These are phyloP conservation scores for Hirschfeldia incana DNA, from an alignment of 345 rosid species.

Conservation along the genomic window DNA sequence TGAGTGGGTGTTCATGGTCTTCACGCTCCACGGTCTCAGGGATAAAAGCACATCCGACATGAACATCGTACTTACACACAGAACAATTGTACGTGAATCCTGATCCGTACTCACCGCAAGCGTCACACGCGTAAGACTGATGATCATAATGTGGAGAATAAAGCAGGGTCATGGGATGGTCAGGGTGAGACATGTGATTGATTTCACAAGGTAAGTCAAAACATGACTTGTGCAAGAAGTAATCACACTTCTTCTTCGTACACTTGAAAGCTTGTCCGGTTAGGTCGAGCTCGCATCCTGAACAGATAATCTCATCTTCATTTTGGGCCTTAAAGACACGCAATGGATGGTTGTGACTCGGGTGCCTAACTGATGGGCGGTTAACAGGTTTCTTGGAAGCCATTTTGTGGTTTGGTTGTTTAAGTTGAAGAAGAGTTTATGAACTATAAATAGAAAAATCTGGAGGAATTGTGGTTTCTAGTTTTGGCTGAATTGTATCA, in stretches of 20 bases:
- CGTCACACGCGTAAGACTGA: constrained; percentile 21
- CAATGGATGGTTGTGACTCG: background rate
- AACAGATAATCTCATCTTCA: background rate
- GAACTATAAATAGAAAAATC: background rate
- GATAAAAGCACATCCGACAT: background rate
- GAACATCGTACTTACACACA: background rate
- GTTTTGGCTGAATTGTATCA: background rate
- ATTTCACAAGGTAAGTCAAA: background rate
- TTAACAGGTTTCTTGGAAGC: background rate
- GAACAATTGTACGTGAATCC: constrained; percentile 16
- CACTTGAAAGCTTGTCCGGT: background rate
- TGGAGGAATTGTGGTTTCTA: background rate
- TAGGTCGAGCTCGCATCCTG: background rate
- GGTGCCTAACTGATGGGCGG: background rate
- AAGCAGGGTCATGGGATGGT: background rate
- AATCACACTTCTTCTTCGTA: background rate
- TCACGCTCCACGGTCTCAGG: background rate
- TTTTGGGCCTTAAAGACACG: background rate
- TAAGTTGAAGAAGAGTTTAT: background rate
- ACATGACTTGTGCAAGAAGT: background rate
- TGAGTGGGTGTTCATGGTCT: background rate
- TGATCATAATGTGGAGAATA: background rate
- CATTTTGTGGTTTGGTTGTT: background rate
- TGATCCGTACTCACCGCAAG: constrained; percentile 24
- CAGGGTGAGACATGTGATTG: background rate